phyloP scores from a whole-genome alignment of 2,329 filamentous ascomycete species.

The Sporothrix dimorphospora region DNA sequence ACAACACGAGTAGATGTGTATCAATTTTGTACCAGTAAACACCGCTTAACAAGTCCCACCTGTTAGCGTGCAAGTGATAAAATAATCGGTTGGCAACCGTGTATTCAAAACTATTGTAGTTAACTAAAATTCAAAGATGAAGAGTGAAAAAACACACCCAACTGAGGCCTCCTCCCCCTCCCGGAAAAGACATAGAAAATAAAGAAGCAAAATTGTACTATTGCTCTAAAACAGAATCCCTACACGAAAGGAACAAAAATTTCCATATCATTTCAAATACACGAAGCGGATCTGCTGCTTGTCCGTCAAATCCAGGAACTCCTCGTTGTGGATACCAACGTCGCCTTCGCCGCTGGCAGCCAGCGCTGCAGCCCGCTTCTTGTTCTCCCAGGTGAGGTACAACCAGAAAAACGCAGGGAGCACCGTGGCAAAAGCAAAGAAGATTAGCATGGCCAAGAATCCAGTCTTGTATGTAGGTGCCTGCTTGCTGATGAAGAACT shows the following conservation, averaged over 20 bases:
- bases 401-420: background rate
- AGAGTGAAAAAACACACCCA: no score
- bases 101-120: no score
- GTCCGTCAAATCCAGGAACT: conserved; percentile 35
- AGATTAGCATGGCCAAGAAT: background rate
- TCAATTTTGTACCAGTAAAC: no score
- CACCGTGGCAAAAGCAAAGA: background rate
- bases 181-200: no score
- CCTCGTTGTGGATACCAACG: conserved; percentile 20
- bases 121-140: no score
- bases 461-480: background rate
- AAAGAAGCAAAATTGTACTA: no score
- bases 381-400: background rate
- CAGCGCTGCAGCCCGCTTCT: background rate
- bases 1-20: no score
- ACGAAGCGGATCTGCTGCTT: conserved; percentile 34
- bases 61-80: no score
- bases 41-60: no score
- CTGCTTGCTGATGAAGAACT: conserved; percentile 28
- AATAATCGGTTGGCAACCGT: no score
- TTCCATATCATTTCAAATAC: conserved; percentile 10
- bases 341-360: background rate
- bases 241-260: background rate
- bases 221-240: no score
- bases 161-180: no score